phyloP scores from a whole-genome alignment of 2,329 filamentous ascomycete genomes.

The Sarocladiaceae sp. region DNA sequence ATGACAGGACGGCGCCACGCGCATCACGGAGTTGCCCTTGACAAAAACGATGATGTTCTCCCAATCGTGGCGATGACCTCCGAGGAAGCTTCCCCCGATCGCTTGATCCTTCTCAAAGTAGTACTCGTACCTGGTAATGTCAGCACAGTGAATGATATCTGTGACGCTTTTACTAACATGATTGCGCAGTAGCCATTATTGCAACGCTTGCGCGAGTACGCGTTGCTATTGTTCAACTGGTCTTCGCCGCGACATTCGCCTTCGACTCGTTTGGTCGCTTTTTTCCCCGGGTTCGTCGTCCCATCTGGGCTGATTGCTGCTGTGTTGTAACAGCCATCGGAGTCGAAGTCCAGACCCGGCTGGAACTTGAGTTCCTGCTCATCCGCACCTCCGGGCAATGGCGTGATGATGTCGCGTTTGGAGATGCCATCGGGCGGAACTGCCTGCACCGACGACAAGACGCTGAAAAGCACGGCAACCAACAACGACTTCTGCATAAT shows the following conservation, averaged over 20 bases:
- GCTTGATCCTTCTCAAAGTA: constrained; percentile 42
- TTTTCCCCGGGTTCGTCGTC: constrained; percentile 22
- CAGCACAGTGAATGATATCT: not conserved
- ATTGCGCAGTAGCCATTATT: constrained; percentile 29
- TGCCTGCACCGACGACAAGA: not conserved
- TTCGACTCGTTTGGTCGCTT: constrained; percentile 22
- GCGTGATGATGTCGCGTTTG: constrained; percentile 22
- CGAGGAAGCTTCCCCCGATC: constrained; percentile 21
- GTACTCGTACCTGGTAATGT: constrained; percentile 21
- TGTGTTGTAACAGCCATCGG: constrained; percentile 39
- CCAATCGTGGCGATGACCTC: constrained; percentile 38
- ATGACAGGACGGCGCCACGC: constrained; percentile 25
- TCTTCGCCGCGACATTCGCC: constrained; percentile 24
- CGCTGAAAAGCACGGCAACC: not conserved
- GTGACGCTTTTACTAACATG: constrained; percentile 17
- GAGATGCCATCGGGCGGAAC: not conserved
- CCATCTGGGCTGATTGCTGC: constrained; percentile 38
- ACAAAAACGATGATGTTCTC: constrained; percentile 33
- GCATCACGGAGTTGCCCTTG: constrained; percentile 18
- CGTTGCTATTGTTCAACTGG: constrained; percentile 27
- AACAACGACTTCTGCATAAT: not conserved
- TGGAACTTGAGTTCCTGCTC: constrained; percentile 30
- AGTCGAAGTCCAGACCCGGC: constrained; percentile 34
- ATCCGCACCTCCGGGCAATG: constrained; percentile 27
- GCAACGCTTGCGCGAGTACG: constrained; percentile 26